These are phyloP conservation scores for Beauveria sp. DNA, from an alignment of 2,329 filamentous ascomycete genomes.

Conservation along the genomic window DNA sequence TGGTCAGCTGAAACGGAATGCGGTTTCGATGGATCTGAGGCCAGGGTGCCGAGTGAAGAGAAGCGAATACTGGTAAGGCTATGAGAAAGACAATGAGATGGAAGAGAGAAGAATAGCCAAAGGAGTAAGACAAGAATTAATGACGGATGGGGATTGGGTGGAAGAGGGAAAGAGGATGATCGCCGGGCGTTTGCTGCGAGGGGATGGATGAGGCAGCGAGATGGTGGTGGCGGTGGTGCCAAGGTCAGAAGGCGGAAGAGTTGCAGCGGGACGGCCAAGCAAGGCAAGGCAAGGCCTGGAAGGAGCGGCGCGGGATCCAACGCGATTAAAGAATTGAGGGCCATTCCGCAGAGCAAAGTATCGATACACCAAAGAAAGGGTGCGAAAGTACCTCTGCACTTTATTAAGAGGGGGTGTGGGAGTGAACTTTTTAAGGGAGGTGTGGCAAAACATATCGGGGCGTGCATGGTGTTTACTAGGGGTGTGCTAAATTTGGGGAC, in stretches of 20 bases:
- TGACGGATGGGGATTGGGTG: background rate
- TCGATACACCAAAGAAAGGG: no score
- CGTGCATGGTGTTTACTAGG: background rate
- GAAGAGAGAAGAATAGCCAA: background rate
- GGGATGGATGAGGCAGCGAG: background rate
- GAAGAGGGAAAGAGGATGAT: background rate
- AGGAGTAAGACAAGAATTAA: background rate
- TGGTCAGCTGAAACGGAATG: conserved; percentile 3
- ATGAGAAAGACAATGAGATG: background rate
- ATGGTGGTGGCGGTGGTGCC: background rate
- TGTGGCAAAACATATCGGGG: no score
- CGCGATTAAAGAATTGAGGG: conserved; percentile 2
- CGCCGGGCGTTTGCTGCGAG: background rate
- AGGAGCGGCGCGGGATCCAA: background rate
- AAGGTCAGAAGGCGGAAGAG: conserved; percentile 8
- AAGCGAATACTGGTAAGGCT: background rate
- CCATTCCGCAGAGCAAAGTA: background rate
- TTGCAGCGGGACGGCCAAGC: background rate
- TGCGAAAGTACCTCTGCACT: no score
- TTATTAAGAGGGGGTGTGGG: background rate
- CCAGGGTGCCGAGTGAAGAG: background rate
- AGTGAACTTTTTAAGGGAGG: no score
- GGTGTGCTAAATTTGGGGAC: background rate
- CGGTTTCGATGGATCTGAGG: conserved; percentile 4
- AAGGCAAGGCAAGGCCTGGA: background rate